Conservation (phyloP, 495 filamentous ascomycete species). For the Tuber microsphaerosporum region DNA sequence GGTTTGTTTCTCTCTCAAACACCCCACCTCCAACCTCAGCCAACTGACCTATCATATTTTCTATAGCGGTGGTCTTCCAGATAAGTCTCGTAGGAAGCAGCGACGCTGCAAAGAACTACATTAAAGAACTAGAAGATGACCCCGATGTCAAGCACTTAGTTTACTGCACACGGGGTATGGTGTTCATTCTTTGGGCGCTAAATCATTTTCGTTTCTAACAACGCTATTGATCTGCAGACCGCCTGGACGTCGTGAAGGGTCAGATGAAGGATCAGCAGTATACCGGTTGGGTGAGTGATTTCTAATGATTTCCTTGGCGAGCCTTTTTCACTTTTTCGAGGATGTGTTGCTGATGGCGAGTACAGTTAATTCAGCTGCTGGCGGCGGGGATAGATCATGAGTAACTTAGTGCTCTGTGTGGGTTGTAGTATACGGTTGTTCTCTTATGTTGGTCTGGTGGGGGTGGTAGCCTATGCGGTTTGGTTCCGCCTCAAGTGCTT, state of each 20-base stretch:
- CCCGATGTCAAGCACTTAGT: slow-evolving; percentile 16
- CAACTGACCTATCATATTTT: neutral
- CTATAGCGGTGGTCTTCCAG: slow-evolving; percentile 34
- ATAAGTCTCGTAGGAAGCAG: slow-evolving; percentile 29
- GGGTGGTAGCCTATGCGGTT: neutral
- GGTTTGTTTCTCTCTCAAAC: neutral
- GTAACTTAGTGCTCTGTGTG: neutral
- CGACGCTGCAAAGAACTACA: slow-evolving; percentile 10
- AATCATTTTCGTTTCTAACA: neutral
- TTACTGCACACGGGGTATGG: slow-evolving; percentile 31
- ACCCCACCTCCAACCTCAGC: neutral
- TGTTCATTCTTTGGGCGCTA: neutral
- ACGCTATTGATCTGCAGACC: neutral
- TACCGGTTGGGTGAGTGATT: neutral
- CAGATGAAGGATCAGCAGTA: neutral
- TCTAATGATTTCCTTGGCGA: neutral
- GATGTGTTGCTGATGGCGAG: neutral
- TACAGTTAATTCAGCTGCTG: neutral
- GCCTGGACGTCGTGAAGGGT: neutral
- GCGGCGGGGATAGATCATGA: neutral
- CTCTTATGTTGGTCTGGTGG: neutral
- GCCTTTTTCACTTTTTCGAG: neutral
- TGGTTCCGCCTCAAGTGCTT: neutral
- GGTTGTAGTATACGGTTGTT: neutral
- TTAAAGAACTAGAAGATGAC: slow-evolving; percentile 16